A percentile compares a stretch with the other conserved stretches of the same genome.
phyloP scores from a whole-genome alignment of 495 filamentous ascomycete genomes.

The Parathielavia appendiculata region DNA sequence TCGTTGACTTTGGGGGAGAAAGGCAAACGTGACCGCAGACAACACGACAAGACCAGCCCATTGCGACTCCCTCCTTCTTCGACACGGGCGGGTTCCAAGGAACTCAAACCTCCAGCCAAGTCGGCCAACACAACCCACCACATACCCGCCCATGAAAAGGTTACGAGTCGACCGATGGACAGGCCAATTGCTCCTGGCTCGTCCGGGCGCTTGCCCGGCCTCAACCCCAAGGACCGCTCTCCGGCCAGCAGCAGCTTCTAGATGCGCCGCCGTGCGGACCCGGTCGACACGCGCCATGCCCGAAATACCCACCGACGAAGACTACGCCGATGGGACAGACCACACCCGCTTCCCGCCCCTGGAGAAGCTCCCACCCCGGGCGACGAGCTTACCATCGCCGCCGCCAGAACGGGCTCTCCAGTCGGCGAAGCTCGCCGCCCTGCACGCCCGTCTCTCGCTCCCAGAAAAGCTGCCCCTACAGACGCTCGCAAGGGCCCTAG shows the following conservation, averaged over 20 bases:
- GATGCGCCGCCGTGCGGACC: constrained; percentile 18
- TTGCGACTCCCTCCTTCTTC: not conserved
- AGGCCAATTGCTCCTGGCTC: constrained; percentile 35
- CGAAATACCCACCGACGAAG: constrained; percentile 14
- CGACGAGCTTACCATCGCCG: constrained; percentile 53
- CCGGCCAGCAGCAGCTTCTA: constrained; percentile 17
- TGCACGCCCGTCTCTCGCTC: constrained; percentile 86
- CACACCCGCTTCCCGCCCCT: constrained; percentile 26
- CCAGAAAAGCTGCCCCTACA: constrained; percentile 75
- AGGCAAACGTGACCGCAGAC: constrained; percentile 15
- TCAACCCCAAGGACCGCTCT: constrained; percentile 37
- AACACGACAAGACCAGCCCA: constrained; percentile 9
- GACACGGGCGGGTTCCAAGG: not conserved
- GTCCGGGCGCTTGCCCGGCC: constrained; percentile 22
- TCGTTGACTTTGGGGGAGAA: constrained; percentile 11
- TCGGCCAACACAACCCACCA: not conserved
- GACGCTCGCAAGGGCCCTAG: constrained; percentile 77
- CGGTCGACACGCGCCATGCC: constrained; percentile 24
- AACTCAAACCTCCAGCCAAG: not conserved
- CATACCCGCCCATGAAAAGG: constrained; percentile 36
- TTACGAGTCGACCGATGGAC: constrained; percentile 37
- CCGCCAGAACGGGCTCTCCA: constrained; percentile 58
- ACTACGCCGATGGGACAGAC: constrained; percentile 19
- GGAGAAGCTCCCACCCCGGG: constrained; percentile 24
- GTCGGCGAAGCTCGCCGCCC: constrained; percentile 88